Percentiles rank a stretch among this genome's conserved stretches.
These are phyloP conservation scores for Cladorrhinum samala DNA, from an alignment of 495 filamentous ascomycete genomes.

Conservation along the genomic window DNA sequence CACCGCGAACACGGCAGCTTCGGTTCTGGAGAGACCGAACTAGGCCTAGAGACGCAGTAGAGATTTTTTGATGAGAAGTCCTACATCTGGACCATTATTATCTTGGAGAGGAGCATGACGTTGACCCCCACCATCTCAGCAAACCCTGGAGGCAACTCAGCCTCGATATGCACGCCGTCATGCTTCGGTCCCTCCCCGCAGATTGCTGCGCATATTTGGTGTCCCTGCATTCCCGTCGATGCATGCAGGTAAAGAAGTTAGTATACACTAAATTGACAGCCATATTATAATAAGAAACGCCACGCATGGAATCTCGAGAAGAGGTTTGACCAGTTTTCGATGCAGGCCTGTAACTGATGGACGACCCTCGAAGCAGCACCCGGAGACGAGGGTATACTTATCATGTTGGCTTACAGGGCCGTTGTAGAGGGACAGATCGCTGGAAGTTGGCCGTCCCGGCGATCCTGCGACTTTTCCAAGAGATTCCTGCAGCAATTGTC, in stretches of 20 bases:
- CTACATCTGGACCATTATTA: too few relatives aligned
- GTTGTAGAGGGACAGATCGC: neutral
- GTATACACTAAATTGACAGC: too few relatives aligned
- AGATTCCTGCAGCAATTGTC: neutral
- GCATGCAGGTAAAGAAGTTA: neutral
- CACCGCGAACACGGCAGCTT: too few relatives aligned
- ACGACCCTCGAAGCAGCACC: neutral
- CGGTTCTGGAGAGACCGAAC: too few relatives aligned
- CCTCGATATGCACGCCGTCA: too few relatives aligned
- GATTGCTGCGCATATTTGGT: neutral
- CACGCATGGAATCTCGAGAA: neutral
- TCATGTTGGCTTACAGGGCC: neutral
- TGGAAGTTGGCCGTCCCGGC: neutral
- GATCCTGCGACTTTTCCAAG: neutral
- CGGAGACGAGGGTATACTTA: neutral
- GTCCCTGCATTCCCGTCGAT: neutral
- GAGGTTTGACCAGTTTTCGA: neutral
- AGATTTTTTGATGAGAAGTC: too few relatives aligned
- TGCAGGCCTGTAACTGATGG: constrained; percentile 1
- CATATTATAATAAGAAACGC: neutral
- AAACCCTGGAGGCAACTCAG: too few relatives aligned
- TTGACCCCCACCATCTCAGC: neutral
- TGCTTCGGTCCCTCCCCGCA: too few relatives aligned
- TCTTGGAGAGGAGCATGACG: neutral
- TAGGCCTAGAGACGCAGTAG: too few relatives aligned